Evolutionary conservation across 805 yeast species (phyloP), one percentile per base, ranked within the genome.

Genomic region (Myxozyma geophila): DNA sequence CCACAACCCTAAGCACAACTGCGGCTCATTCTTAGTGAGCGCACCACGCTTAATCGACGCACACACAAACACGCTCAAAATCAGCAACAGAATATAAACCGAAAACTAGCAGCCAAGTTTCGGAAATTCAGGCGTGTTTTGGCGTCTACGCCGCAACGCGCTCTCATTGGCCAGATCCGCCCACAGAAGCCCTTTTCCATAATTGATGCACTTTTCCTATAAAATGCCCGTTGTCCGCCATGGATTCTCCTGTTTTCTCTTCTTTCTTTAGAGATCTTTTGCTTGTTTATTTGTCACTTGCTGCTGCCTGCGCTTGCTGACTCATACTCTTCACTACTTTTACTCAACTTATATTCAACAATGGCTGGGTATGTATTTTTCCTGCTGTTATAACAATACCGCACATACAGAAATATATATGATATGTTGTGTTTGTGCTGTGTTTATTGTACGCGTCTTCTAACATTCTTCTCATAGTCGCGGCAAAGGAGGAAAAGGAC

Each of bases 401-500:
- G 12, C 46, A 6, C 19, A 41, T n/a, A 8, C 19, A 8, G n/a
- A 41, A 41, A n/a, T n/a, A 41, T n/a, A 41, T 12, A 41, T 8
- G 7, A 19, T 48, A 5, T 23, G 13, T 10, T 10, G 9, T n/a
- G 9, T 48, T 48, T 21, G 10, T n/a, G 23, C 9, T 44, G 50
- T 37, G 12, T 7, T 35, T 47, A 10, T n/a, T 10, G 8, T 36
- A 37, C 44, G 47, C 52, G 53, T 35, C 40, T 58, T 12, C 19
- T 13, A 21, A 37, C 48, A 21, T 9, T 23, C 35, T 23, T 15
- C 23, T 21, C 37, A 50, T 50, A 55, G 98, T 82, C 92, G 98
- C 87, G 98, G 99, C 79, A 93, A 93, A 90, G 98, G 98, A 79
- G 99, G 98, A 79, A 95, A 95, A 90, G 99, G 99, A 84, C 86